Base-by-base conservation (phyloP, 2,329 filamentous ascomycete genomes). In the Harringtonia aguacate region DNA sequence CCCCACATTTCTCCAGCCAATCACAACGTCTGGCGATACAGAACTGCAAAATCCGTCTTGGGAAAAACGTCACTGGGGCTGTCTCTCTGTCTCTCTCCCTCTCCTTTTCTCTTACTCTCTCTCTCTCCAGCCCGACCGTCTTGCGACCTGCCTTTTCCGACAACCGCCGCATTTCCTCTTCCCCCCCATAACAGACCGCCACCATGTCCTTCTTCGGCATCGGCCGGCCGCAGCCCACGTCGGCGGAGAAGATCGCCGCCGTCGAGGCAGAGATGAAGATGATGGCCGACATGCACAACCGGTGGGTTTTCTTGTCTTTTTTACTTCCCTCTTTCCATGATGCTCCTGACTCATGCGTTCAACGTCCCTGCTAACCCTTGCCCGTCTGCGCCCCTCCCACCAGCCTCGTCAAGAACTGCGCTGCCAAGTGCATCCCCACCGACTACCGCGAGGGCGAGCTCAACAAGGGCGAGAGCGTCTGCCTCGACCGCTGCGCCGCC, bases 391-490 rank as follows among this genome's bases (percentile, higher is more conserved):
- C n/a, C n/a, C n/a, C n/a, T n/a, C n/a, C n/a, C n/a, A 3, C 20
- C 54, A 94, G 88, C 51, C 77, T 97, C 51, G 82, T 87, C 58
- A 81, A 86, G 66, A 85, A 86, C 50, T 98, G 92, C 78, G 80
- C 85, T 54, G 80, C 84, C 63, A 98, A 98, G 73, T 98, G 92
- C 69, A 78, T 98, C 55, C 90, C 90, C 50, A 74, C 71, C 59
- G 81, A 90, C 58, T 98, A 97, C 79, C 87, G 88, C 63, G 92
- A 98, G 72, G 80, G 78, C 64, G 90, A 98, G 57, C 81, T 98
- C 59, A 95, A 95, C 79, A 98, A 98, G 73, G 94, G 89, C 74
- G 92, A 98, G 69, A 88, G 84, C 55, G 92, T 98, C 56, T 98
- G 94, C 72, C 81, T 98, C 56, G 92, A 98, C 70, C 86, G 92